Conservation (phyloP, 2,329 filamentous ascomycete species). For the Aspergillus ibericus region DNA sequence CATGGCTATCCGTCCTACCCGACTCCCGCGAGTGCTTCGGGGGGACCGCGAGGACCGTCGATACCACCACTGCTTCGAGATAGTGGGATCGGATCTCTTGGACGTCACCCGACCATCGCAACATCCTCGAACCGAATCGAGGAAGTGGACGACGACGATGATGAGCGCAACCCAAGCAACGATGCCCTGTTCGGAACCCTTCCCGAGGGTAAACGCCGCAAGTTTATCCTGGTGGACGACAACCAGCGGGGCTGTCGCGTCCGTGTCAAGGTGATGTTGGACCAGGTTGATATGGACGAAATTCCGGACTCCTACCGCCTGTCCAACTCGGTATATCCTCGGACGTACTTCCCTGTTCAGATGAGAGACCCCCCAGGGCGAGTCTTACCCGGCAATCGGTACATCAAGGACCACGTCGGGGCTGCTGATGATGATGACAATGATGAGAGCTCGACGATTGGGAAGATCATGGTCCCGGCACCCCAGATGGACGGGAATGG, state of each 20-base stretch:
- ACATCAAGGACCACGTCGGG: conserved; percentile 69
- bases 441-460: conserved; percentile 36
- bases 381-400: conserved; percentile 66
- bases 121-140: conserved; percentile 33
- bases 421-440: conserved; percentile 42
- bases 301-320: conserved; percentile 95
- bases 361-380: conserved; percentile 84
- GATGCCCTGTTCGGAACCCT: conserved; percentile 81
- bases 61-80: conserved; percentile 67
- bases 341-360: conserved; percentile 87
- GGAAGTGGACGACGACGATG: conserved; percentile 21
- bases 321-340: conserved; percentile 83
- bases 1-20: conserved; percentile 68
- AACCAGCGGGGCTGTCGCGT: conserved; percentile 76
- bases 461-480: conserved; percentile 58
- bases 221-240: conserved; percentile 95
- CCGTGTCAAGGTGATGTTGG: conserved; percentile 87
- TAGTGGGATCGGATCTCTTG: conserved; percentile 47
- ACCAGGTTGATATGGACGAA: conserved; percentile 89
- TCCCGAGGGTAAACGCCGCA: conserved; percentile 86
- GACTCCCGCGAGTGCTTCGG: conserved; percentile 51
- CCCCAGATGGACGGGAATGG: conserved; percentile 67
- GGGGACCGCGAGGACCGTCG: conserved; percentile 55
- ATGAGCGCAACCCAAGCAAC: conserved; percentile 42
- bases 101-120: conserved; percentile 35